A percentile compares a stretch with the other conserved stretches of the same genome.
Conservation (phyloP, 306 rosid genomes). For the Quercus ilex region DNA sequence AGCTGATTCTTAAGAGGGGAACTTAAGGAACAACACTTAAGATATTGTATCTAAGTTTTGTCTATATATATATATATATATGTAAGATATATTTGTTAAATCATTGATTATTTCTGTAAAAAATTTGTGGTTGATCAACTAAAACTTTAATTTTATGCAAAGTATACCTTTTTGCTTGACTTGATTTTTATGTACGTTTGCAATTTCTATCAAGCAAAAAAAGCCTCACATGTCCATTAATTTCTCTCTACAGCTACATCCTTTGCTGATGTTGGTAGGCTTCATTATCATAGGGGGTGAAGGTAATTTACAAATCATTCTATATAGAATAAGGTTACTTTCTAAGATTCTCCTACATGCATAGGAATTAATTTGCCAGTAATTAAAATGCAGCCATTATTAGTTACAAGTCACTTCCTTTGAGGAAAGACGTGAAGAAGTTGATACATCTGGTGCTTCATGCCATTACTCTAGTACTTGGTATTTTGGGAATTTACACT, state of each 20-base stretch:
- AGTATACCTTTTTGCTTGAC: too few relatives aligned
- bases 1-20: too few relatives aligned
- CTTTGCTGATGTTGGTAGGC: constrained; percentile 70
- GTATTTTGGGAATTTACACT: constrained; percentile 59
- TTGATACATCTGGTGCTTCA: constrained; percentile 72
- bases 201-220: too few relatives aligned
- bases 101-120: too few relatives aligned
- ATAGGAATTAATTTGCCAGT: too few relatives aligned
- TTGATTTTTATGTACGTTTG: too few relatives aligned
- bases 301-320: constrained; percentile 43
- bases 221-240: neutral
- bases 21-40: too few relatives aligned
- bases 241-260: constrained; percentile 60
- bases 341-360: neutral
- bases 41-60: too few relatives aligned
- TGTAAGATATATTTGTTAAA: too few relatives aligned
- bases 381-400: constrained; percentile 64
- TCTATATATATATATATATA: too few relatives aligned
- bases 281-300: constrained; percentile 78
- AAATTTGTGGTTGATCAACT: too few relatives aligned
- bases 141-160: too few relatives aligned
- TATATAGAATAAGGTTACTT: neutral
- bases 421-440: constrained; percentile 70
- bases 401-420: constrained; percentile 67
- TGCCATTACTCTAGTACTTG: constrained; percentile 58